Evolutionary conservation across 139 green algal species (phyloP).

Genomic region (Limnomonas spitsbergensis): DNA sequence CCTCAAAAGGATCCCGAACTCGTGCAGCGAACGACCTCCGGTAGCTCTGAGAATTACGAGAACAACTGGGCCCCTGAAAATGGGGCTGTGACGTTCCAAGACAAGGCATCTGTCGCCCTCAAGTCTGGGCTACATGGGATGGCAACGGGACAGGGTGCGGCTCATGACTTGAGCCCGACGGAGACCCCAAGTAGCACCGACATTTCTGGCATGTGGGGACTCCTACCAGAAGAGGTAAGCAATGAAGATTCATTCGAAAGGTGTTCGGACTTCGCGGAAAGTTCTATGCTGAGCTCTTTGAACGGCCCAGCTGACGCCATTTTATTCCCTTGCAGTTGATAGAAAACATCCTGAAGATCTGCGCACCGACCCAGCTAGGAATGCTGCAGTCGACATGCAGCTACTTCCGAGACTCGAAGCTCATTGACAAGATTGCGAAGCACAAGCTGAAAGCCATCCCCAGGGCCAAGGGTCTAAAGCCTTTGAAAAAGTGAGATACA

Average conservation of each 20-base stretch:
- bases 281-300: too few relatives aligned
- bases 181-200: too few relatives aligned
- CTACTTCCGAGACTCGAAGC: slow-evolving; percentile 55
- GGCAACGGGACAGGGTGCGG: not conserved
- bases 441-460: slow-evolving; percentile 55
- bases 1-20: too few relatives aligned
- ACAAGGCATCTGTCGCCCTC: slow-evolving; percentile 8
- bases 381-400: slow-evolving; percentile 62
- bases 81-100: too few relatives aligned
- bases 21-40: too few relatives aligned
- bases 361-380: slow-evolving; percentile 53
- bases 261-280: too few relatives aligned
- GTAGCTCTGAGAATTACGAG: too few relatives aligned
- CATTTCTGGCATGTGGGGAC: slow-evolving; percentile 26
- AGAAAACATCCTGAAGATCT: slow-evolving; percentile 62
- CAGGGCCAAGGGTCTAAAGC: slow-evolving; percentile 61
- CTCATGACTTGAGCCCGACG: too few relatives aligned
- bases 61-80: too few relatives aligned
- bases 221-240: slow-evolving; percentile 38
- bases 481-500: slow-evolving; percentile 45
- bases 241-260: too few relatives aligned
- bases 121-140: slow-evolving; percentile 2
- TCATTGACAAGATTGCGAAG: slow-evolving; percentile 60
- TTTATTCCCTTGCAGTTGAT: slow-evolving; percentile 61
- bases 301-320: too few relatives aligned